phyloP scores from a whole-genome alignment of 2,329 filamentous ascomycete genomes.

The Pseudocercospora ulei region DNA sequence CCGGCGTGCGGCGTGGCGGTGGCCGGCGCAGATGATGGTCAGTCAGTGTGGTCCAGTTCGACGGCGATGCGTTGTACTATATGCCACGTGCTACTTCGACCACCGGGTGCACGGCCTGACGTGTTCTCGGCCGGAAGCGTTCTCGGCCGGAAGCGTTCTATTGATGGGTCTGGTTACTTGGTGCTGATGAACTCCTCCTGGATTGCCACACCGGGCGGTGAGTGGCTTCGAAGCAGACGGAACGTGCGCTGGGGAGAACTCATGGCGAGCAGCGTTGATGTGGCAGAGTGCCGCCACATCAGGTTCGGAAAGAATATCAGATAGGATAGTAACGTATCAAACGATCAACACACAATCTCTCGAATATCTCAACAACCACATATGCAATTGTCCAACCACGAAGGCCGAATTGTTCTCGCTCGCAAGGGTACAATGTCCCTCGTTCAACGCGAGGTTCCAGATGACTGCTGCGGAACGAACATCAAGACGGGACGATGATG shows the following conservation, averaged over 20 bases:
- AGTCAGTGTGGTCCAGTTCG: slow-evolving; percentile 54
- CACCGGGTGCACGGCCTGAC: slow-evolving; percentile 46
- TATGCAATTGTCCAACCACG: no score
- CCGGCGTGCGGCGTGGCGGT: slow-evolving; percentile 38
- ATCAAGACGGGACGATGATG: no score
- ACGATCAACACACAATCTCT: no score
- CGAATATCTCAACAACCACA: no score
- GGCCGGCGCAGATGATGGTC: slow-evolving; percentile 52
- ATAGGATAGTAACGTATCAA: no score
- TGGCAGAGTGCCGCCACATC: slow-evolving; percentile 23
- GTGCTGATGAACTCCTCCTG: slow-evolving; percentile 58
- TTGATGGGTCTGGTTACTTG: slow-evolving; percentile 58
- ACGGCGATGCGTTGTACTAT: slow-evolving; percentile 58
- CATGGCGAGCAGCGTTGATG: slow-evolving; percentile 24
- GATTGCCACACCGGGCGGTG: slow-evolving; percentile 52
- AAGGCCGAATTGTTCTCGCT: no score
- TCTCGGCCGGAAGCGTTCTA: slow-evolving; percentile 54
- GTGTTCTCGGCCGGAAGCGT: slow-evolving; percentile 52
- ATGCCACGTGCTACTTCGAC: slow-evolving; percentile 54
- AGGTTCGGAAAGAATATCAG: no score
- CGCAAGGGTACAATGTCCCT: no score
- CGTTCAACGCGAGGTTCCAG: no score
- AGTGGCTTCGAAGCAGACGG: no score
- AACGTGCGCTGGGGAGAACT: background rate
- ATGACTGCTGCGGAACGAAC: no score